Evolutionary conservation across 1,284 basidiomycete genomes (phyloP), one percentile per base, ranked within the genome.

Genomic region (Clitocybe nebularis): DNA sequence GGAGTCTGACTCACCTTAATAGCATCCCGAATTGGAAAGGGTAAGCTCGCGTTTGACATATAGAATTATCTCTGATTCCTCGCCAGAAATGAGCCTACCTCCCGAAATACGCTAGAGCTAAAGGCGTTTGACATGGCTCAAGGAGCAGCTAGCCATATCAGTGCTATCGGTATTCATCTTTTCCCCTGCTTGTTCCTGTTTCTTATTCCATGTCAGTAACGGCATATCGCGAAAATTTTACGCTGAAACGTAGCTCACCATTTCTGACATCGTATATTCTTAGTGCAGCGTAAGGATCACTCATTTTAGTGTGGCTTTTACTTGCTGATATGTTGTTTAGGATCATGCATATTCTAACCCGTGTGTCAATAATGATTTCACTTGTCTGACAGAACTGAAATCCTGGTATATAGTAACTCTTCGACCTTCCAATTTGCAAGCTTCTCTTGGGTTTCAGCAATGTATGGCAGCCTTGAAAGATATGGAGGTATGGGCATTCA

Each of bases 321-420:
- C 30, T 45, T 45, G n/a, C 40, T 41, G 16, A 32, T 26, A 43
- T 41, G 26, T 33, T 36, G 38, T 47, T 7, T 50, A 89, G 88
- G 25, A 87, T 92, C 54, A 89, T 92, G 82, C 88, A 91, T 55
- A 77, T 88, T 28, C 68, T 86, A 45, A 84, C 82, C n/a, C 57
- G 87, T 87, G 60, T 51, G 81, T 54, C 21, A 26, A 37, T 44
- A 26, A n/a, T n/a, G n/a, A n/a, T n/a, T n/a, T n/a, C n/a, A n/a
- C n/a, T n/a, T n/a, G n/a, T n/a, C n/a, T n/a, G n/a, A n/a, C n/a
- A n/a, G n/a, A n/a, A n/a, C n/a, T n/a, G 21, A 53, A 36, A 20
- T 21, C 11, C 36, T 21, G 11, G n/a, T 32, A n/a, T n/a, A 4
- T 39, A 89, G 87, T 89, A 56, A 79, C 75, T 9, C 66, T 84